Conservation (phyloP, 75 land plant species). For the Gnetum montanum region DNA sequence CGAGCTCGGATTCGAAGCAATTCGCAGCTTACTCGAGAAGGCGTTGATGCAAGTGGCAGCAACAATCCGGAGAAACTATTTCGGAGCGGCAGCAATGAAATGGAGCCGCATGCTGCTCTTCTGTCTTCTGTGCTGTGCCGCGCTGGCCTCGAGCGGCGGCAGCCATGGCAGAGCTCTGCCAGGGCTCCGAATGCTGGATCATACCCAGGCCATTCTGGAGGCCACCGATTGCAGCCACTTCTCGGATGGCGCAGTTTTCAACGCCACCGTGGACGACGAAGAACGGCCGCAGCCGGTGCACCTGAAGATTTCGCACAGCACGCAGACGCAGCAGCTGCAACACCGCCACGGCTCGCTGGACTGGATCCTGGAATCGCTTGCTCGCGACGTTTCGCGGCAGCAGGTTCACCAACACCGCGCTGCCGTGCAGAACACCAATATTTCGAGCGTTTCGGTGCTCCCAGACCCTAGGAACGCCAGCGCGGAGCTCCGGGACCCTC, state of each 20-base stretch:
- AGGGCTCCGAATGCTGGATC: slow-evolving; percentile 27
- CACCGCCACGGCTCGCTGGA: slow-evolving; percentile 11
- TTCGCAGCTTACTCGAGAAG: too few relatives aligned
- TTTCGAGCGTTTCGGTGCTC: not conserved
- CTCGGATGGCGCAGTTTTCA: not conserved
- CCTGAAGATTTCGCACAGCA: slow-evolving; percentile 6
- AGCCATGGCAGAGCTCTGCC: slow-evolving; percentile 11
- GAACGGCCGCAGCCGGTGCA: not conserved
- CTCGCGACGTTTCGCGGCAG: slow-evolving; percentile 29
- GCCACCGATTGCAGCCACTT: too few relatives aligned
- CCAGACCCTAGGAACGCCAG: not conserved
- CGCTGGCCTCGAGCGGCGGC: not conserved
- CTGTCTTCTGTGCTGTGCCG: not conserved
- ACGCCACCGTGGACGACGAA: not conserved
- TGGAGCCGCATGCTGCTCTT: too few relatives aligned
- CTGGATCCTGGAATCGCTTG: slow-evolving; percentile 21
- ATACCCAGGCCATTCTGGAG: slow-evolving; percentile 22
- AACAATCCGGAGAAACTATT: too few relatives aligned
- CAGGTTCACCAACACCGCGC: slow-evolving; percentile 24
- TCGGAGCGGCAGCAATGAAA: too few relatives aligned
- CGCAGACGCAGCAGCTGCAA: not conserved
- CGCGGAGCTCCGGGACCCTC: not conserved
- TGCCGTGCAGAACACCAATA: not conserved
- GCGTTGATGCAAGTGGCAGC: too few relatives aligned
- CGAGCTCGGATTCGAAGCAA: too few relatives aligned